These are phyloP conservation scores for Pseudocercospora musae DNA, from an alignment of 2,329 filamentous ascomycete species.

Conservation along the genomic window DNA sequence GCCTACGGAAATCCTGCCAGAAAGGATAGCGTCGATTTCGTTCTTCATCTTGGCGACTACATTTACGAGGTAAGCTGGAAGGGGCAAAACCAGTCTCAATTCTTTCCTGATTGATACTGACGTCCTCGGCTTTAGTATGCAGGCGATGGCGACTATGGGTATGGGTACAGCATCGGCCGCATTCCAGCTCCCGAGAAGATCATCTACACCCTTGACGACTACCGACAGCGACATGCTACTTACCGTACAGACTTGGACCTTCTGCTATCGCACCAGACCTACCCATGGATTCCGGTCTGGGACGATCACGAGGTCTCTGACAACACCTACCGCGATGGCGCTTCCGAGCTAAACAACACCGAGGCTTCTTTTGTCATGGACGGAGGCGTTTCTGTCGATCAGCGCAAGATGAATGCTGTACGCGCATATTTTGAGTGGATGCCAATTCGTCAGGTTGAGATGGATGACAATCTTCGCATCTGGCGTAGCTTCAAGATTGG, in stretches of 20 bases:
- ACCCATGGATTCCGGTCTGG: constrained; percentile 62
- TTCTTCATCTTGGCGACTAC: constrained; percentile 52
- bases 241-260: constrained; percentile 62
- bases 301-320: constrained; percentile 62
- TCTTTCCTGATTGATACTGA: background rate
- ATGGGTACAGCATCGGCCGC: constrained; percentile 51
- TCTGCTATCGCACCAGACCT: constrained; percentile 53
- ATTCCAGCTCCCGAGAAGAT: constrained; percentile 53
- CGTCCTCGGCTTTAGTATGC: constrained; percentile 44
- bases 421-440: constrained; percentile 62
- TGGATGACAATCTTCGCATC: constrained; percentile 67
- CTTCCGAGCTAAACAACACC: constrained; percentile 61
- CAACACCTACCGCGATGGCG: constrained; percentile 64
- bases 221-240: constrained; percentile 56
- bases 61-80: constrained; percentile 55
- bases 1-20: constrained; percentile 38
- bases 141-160: constrained; percentile 40
- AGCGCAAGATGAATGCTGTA: constrained; percentile 70
- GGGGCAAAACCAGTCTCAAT: background rate
- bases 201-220: constrained; percentile 56
- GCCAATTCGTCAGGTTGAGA: constrained; percentile 61
- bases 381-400: constrained; percentile 61
- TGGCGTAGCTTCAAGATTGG: constrained; percentile 67
- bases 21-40: constrained; percentile 48
- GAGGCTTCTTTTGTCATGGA: constrained; percentile 62